Evolutionary conservation across 2,329 filamentous ascomycete species (phyloP).

Genomic region (Colletotrichum sp.): DNA sequence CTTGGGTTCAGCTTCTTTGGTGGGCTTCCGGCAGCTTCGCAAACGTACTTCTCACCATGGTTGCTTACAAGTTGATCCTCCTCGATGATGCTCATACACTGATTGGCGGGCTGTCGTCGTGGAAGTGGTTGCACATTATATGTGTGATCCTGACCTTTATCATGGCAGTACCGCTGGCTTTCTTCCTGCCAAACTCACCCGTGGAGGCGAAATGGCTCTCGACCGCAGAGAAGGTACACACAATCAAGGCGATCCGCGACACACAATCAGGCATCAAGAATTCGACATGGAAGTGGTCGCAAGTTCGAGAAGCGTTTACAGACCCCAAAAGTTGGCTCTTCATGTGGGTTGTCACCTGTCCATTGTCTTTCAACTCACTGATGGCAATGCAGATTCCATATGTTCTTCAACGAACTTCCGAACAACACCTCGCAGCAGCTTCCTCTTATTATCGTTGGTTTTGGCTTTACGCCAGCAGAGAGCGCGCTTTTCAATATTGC

Average conservation of each 20-base stretch:
- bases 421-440: conserved; percentile 30
- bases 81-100: conserved; percentile 22
- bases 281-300: conserved; percentile 27
- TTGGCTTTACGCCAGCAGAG: conserved; percentile 28
- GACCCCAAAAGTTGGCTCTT: conserved; percentile 28
- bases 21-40: conserved; percentile 32
- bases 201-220: conserved; percentile 26
- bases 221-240: conserved; percentile 25
- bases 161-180: conserved; percentile 7
- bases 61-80: conserved; percentile 30
- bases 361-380: not conserved
- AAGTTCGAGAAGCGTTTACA: conserved; percentile 25
- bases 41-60: conserved; percentile 32
- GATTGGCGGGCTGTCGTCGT: conserved; percentile 23
- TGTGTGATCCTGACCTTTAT: not conserved
- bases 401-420: conserved; percentile 31
- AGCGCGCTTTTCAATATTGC: conserved; percentile 29
- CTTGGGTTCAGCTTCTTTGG: conserved; percentile 33
- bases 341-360: not conserved
- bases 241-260: conserved; percentile 24
- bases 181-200: conserved; percentile 26
- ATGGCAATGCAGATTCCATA: conserved; percentile 22
- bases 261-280: conserved; percentile 26
- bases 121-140: conserved; percentile 1
- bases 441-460: conserved; percentile 26